Conservation (phyloP, 805 yeast genomes). For the Ogataea methanolica region DNA sequence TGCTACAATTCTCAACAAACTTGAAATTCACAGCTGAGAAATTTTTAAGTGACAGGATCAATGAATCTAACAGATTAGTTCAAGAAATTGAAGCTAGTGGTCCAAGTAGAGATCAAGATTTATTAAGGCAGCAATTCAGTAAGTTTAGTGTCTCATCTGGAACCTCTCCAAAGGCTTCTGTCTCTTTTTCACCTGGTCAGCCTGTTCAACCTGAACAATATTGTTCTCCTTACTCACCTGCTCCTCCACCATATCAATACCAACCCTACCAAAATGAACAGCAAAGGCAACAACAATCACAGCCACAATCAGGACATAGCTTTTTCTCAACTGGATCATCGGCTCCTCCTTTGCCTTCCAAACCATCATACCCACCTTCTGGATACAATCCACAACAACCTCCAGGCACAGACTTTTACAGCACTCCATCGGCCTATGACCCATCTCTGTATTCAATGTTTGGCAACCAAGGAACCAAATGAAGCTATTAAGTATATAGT, state of each 20-base stretch:
- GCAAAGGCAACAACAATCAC: neutral
- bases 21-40: constrained; percentile 24
- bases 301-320: neutral
- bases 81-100: constrained; percentile 11
- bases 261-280: constrained; percentile 1
- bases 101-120: constrained; percentile 19
- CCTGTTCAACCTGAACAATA: constrained; percentile 9
- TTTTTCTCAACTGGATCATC: constrained; percentile 1
- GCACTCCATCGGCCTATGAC: constrained; percentile 47
- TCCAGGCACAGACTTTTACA: constrained; percentile 35
- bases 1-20: constrained; percentile 33
- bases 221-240: constrained; percentile 9
- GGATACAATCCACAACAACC: constrained; percentile 9
- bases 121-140: constrained; percentile 15
- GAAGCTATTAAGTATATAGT: neutral
- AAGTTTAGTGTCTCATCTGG: constrained; percentile 12
- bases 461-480: constrained; percentile 14
- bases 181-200: constrained; percentile 12
- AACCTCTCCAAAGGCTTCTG: constrained; percentile 7
- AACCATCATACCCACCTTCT: constrained; percentile 12
- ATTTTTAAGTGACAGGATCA: constrained; percentile 26
- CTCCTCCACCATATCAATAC: constrained; percentile 8
- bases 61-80: constrained; percentile 18
- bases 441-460: constrained; percentile 40
- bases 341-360: constrained; percentile 26